Evolutionary conservation across 2,329 filamentous ascomycete species (phyloP).

Genomic region (Paracamarosporium sp.): DNA sequence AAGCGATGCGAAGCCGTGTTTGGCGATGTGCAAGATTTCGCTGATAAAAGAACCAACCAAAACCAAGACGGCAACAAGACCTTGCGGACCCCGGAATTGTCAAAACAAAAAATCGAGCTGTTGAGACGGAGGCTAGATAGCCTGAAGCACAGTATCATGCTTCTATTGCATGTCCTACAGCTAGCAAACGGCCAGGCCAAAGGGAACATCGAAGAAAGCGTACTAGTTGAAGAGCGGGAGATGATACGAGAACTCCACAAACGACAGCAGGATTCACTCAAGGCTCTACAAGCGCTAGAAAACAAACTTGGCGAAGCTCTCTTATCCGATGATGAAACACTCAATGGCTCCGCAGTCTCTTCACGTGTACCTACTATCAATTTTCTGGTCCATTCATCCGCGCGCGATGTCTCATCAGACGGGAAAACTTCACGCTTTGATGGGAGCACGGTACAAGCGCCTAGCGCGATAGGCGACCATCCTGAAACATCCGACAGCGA

Average conservation of each 20-base stretch:
- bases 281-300: constrained; percentile 27
- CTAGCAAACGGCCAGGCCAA: constrained; percentile 30
- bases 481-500: constrained; percentile 30
- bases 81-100: constrained; percentile 24
- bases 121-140: constrained; percentile 31
- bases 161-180: constrained; percentile 35
- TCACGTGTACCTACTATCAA: constrained; percentile 23
- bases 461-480: constrained; percentile 11
- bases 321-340: constrained; percentile 22
- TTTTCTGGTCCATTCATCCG: constrained; percentile 16
- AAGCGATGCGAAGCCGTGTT: constrained; percentile 35
- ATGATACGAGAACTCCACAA: constrained; percentile 35
- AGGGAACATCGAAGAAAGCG: constrained; percentile 23
- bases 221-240: constrained; percentile 27
- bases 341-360: constrained; percentile 14
- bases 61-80: constrained; percentile 23
- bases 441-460: not conserved
- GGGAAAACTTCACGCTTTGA: not conserved
- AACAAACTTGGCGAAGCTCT: constrained; percentile 21
- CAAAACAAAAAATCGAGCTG: constrained; percentile 33
- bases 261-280: constrained; percentile 33
- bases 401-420: not conserved
- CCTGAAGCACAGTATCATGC: constrained; percentile 32
- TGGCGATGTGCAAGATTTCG: constrained; percentile 26
- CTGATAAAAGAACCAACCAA: constrained; percentile 26